Conservation (phyloP, 306 rosid genomes). For the Arachis hypogaea region DNA sequence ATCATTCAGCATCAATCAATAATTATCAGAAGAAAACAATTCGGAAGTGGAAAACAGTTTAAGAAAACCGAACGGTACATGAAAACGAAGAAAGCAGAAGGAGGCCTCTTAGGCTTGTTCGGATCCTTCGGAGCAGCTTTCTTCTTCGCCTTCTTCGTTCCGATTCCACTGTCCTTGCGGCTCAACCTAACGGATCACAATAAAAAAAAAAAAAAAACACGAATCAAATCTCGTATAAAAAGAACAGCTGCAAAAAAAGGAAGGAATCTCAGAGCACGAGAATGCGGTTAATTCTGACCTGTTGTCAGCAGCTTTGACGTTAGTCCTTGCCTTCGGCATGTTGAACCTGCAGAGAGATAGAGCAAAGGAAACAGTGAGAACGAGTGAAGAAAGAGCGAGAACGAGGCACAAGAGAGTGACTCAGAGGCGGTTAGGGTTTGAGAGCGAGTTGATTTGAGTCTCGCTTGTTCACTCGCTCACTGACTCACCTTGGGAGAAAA, state of each 20-base stretch:
- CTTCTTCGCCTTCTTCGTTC: slow-evolving; percentile 57
- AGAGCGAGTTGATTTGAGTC: background rate
- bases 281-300: slow-evolving; percentile 44
- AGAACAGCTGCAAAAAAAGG: background rate
- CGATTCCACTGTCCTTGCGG: slow-evolving; percentile 62
- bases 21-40: background rate
- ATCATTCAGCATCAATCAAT: background rate
- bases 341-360: slow-evolving; percentile 40
- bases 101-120: slow-evolving; percentile 93
- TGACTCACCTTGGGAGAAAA: background rate
- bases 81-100: slow-evolving; percentile 90
- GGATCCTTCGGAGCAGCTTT: slow-evolving; percentile 76
- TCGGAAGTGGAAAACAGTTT: background rate
- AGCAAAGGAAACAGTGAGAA: slow-evolving; percentile 4
- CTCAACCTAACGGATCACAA: slow-evolving; percentile 55
- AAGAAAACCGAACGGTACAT: slow-evolving; percentile 46
- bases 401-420: background rate
- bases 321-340: slow-evolving; percentile 64
- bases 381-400: background rate
- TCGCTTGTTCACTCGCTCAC: background rate
- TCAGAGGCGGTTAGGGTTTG: background rate
- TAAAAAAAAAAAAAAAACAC: no score
- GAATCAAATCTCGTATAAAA: slow-evolving; percentile 22
- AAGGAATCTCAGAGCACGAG: background rate
- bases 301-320: slow-evolving; percentile 47